Evolutionary conservation across 2,329 filamentous ascomycete genomes (phyloP), one percentile per base, ranked within the genome.

Genomic region (Zasmidium angulare): DNA sequence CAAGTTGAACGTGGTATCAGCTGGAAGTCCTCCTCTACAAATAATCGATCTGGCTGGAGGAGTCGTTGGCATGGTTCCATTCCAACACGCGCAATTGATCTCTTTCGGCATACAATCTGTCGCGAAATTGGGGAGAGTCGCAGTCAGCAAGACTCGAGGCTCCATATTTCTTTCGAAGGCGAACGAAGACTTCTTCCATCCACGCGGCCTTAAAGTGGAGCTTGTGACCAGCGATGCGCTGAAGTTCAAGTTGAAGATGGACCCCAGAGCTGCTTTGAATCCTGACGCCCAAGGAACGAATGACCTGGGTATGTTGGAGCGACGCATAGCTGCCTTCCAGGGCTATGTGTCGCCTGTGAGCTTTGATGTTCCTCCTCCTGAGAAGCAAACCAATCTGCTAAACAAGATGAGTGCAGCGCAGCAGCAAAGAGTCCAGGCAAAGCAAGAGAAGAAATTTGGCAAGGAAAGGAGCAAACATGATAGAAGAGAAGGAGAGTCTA

Each of bases 11-110:
- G 53, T 63, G 21, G 64, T 63, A 24, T 68, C 65, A 50, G 48
- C 68, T 46, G 63, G 64, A 17, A 53, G 55, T n/a, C 66, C 68
- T 1, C 58, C 68, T 49, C 68, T 69, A 57, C 66, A 69, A 56
- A 59, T 63, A 20, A 59, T 60, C 19, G 63, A 67, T 21, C 49
- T 66, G 10, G 60, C 59, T 2, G 66, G 66, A 3, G 63, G 63
- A 3, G 43, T 56, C 9, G 54, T 70, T 9, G 56, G 66, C 6
- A 55, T 61, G 14, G 57, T 62, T 3, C 67, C 68, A 36, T 49
- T 66, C 20, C 60, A 64, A 7, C 63, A 64, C 12, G 59, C 62
- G 11, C 64, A 67, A 56, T 54, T 57, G 3, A 59, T 65, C 36
- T 60, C 62, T 1, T 60, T 53, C 3, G 57, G 64, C 14, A 55